These are phyloP conservation scores for Cladophialophora psammophila DNA, from an alignment of 2,329 filamentous ascomycete genomes.

Conservation along the genomic window DNA sequence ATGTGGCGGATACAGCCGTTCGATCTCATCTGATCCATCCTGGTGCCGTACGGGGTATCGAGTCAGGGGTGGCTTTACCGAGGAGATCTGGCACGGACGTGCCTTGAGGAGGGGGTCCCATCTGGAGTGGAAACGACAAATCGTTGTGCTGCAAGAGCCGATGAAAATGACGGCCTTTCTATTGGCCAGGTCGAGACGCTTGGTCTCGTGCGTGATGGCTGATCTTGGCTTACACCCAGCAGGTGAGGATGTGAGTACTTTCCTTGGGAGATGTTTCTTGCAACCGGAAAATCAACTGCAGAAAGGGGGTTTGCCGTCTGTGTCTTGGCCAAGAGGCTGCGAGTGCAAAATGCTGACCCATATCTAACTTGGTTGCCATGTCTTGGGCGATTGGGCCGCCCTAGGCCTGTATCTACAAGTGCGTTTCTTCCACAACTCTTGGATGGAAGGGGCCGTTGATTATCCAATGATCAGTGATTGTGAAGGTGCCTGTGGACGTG, in stretches of 20 bases:
- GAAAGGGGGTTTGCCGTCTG: background rate
- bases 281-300: background rate
- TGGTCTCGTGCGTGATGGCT: background rate
- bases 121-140: slow-evolving; percentile 8
- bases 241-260: background rate
- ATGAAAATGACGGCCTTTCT: slow-evolving; percentile 1
- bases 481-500: background rate
- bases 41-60: background rate
- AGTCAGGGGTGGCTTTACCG: slow-evolving; percentile 3
- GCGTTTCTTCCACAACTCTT: background rate
- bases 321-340: background rate
- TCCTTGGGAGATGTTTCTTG: background rate
- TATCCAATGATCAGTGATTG: background rate
- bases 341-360: background rate
- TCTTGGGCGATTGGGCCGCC: background rate
- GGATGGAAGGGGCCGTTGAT: background rate
- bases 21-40: slow-evolving; percentile 6
- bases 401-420: background rate
- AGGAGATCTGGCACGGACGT: background rate
- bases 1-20: slow-evolving; percentile 4
- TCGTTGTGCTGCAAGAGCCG: background rate
- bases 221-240: background rate
- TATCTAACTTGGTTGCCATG: background rate
- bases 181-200: slow-evolving; percentile 1
- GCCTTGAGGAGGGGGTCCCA: slow-evolving; percentile 3